Base-by-base conservation (phyloP, 352 stramenopile species). In the Phytophthora quininea region DNA sequence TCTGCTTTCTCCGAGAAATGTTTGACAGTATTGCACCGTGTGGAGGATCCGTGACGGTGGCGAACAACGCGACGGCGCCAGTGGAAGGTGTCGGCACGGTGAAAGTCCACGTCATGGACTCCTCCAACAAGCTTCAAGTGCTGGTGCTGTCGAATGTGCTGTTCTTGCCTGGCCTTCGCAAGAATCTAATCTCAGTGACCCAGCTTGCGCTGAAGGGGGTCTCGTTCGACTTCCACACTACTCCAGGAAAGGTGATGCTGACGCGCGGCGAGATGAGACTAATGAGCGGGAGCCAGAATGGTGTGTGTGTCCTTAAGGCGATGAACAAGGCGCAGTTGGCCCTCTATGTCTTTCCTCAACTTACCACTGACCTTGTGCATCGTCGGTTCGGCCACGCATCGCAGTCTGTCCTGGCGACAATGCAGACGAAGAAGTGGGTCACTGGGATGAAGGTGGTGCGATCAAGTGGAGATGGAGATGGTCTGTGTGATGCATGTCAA, bases 11-110 rank as follows among this genome's bases (percentile, higher is more conserved):
- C 1, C 4, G 31, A 37, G 32, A 47, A 3, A 30, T 37, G 4
- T 61, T 57, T 37, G 50, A 60, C 31, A 14, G 37, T 24, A 31
- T 62, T n/a, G 4, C 12, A 10, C 45, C 32, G 8, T 62, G 45
- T 54, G 56, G 56, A 3, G 45, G 38, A 9, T 19, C 42, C 0
- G 59, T 67, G n/a, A 53, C 40, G 10, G 35, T 67, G 3, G 42
- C 59, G 1, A 67, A 58, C 48, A 60, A 67, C 32, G 30, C 37
- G 1, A 40, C 51, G 10, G 58, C 35, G 19, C 30, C 15, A 15
- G 19, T 40, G 24, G n/a, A 2, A 38, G 49, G 29, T 3, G 19
- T 55, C 2, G 49, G 49, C 2, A 43, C n/a, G 19, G 33, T 55
- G 29, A 38, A 19, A 12, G 19, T 54, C 4, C 19, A 38, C 19